A percentile compares a stretch with the other conserved stretches of the same genome.
phyloP scores from a whole-genome alignment of 805 yeast genomes.

The Yarrowia divulgata region DNA sequence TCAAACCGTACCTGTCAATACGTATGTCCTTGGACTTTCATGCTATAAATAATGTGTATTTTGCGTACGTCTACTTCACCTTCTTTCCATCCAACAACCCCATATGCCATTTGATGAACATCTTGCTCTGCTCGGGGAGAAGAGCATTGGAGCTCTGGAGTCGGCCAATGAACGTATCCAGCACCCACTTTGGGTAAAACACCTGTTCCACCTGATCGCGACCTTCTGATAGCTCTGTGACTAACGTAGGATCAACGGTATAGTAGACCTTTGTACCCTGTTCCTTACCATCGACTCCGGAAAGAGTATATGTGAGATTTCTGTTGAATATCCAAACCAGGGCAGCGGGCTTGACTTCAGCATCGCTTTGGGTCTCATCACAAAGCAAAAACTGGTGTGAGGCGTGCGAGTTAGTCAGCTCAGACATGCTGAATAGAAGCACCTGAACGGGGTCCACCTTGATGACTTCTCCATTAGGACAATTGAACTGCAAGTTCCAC shows the following conservation, averaged over 20 bases:
- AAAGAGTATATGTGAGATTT: slow-evolving; percentile 15
- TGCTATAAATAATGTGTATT: slow-evolving; percentile 7
- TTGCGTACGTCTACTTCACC: neutral
- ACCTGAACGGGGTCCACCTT: slow-evolving; percentile 15
- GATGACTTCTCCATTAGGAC: neutral
- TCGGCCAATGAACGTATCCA: slow-evolving; percentile 47
- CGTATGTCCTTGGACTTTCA: neutral
- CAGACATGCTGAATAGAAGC: slow-evolving; percentile 20
- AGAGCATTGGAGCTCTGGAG: slow-evolving; percentile 48
- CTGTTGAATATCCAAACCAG: slow-evolving; percentile 34
- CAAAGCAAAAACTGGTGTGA: slow-evolving; percentile 32
- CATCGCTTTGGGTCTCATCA: slow-evolving; percentile 21
- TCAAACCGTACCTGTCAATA: too few species aligned
- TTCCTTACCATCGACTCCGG: slow-evolving; percentile 60
- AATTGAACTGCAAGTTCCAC: slow-evolving; percentile 16
- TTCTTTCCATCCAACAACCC: slow-evolving; percentile 45
- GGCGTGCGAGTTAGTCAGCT: slow-evolving; percentile 33
- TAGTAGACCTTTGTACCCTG: slow-evolving; percentile 58
- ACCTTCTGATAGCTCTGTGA: slow-evolving; percentile 47
- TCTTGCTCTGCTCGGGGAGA: slow-evolving; percentile 51
- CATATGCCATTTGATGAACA: slow-evolving; percentile 48
- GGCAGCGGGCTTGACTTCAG: neutral
- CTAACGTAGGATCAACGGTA: slow-evolving; percentile 48
- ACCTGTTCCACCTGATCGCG: slow-evolving; percentile 56
- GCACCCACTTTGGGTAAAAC: slow-evolving; percentile 50